These are phyloP conservation scores for Pseudozyma hubeiensis DNA, from an alignment of 1,284 basidiomycete genomes.

Conservation along the genomic window DNA sequence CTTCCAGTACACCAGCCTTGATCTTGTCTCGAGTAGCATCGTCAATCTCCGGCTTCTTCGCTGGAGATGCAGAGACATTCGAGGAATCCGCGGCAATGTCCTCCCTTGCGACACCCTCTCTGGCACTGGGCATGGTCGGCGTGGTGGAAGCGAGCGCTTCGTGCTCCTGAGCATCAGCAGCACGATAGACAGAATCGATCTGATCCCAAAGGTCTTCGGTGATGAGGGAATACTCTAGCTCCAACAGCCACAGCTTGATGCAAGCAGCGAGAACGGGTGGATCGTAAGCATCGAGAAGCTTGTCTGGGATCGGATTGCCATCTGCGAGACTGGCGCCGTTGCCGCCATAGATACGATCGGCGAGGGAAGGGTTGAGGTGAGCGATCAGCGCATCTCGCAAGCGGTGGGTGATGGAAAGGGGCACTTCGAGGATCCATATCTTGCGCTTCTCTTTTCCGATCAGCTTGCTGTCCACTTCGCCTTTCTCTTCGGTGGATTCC, in stretches of 20 bases:
- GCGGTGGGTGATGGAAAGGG: constrained; percentile 81
- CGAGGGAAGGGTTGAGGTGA: constrained; percentile 43
- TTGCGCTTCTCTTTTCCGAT: constrained; percentile 80
- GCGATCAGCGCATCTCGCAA: constrained; percentile 82
- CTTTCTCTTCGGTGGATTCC: background rate
- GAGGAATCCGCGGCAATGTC: background rate
- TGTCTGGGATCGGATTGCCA: constrained; percentile 63
- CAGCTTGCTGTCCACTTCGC: constrained; percentile 18
- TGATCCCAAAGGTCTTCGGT: constrained; percentile 61
- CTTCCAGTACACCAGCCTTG: constrained; percentile 74
- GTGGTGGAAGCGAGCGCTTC: constrained; percentile 41
- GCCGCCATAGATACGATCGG: constrained; percentile 37
- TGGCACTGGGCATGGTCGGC: constrained; percentile 6
- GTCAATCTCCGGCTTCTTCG: constrained; percentile 79
- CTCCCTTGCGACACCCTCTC: constrained; percentile 11
- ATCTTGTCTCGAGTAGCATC: constrained; percentile 78
- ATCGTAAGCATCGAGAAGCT: constrained; percentile 81
- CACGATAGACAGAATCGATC: constrained; percentile 60
- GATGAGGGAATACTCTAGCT: constrained; percentile 59
- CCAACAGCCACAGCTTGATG: constrained; percentile 79
- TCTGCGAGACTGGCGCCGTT: constrained; percentile 11
- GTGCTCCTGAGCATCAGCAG: constrained; percentile 56
- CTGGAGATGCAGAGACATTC: background rate
- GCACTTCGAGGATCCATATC: constrained; percentile 84
- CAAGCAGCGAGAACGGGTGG: constrained; percentile 84